Percentiles rank a stretch among this genome's conserved stretches.
Conservation (phyloP, 441 rosid genomes). For the Euphorbia corollata region DNA sequence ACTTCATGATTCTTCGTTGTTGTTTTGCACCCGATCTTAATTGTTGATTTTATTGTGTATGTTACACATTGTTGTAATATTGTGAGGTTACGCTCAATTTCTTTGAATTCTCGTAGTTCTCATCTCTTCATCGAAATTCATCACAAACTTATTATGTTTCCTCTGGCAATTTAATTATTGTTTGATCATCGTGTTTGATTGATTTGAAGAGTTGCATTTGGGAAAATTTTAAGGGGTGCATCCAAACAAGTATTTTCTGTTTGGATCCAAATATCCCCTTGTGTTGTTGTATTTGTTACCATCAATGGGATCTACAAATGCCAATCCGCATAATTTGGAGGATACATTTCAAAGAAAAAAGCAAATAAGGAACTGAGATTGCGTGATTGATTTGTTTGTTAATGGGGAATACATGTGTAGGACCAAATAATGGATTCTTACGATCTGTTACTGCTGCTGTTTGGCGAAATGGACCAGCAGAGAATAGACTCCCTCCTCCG, state of each 20-base stretch:
- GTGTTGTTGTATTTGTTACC: not conserved
- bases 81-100: not conserved
- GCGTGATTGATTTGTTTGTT: conserved; percentile 13
- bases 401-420: conserved; percentile 89
- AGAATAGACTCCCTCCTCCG: conserved; percentile 32
- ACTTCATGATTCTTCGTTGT: not conserved
- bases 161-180: not conserved
- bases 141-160: not conserved
- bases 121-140: not conserved
- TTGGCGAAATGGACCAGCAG: conserved; percentile 53
- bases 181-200: not conserved
- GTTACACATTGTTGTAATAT: conserved; percentile 1
- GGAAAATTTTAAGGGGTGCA: not conserved
- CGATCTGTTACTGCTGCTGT: conserved; percentile 67
- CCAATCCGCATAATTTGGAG: conserved; percentile 15
- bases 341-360: conserved; percentile 22
- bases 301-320: conserved; percentile 26
- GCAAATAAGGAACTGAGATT: conserved; percentile 27
- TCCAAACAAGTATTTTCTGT: conserved; percentile 13
- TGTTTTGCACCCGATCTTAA: not conserved
- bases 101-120: not conserved
- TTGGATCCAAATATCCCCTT: conserved; percentile 15
- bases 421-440: conserved; percentile 66
- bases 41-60: not conserved
- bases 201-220: not conserved